A percentile compares a stretch with the other conserved stretches of the same genome.
These are phyloP conservation scores for Candida methanosorbosa DNA, from an alignment of 805 yeast species.

Conservation along the genomic window DNA sequence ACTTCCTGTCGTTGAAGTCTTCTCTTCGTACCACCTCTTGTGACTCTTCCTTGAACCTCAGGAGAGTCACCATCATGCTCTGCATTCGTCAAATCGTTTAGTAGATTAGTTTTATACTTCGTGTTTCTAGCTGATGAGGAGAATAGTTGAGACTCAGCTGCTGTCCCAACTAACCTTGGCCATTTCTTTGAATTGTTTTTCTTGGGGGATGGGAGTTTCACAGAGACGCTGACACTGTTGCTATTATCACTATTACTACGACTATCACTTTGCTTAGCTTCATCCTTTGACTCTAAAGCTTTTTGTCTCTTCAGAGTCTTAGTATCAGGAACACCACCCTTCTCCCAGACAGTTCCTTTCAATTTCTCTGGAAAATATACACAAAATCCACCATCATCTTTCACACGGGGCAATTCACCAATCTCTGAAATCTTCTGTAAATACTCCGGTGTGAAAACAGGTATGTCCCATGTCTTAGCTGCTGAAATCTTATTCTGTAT, in stretches of 20 bases:
- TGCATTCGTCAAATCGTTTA: no score
- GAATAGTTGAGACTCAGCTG: conserved; percentile 26
- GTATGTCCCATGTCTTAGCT: conserved; percentile 48
- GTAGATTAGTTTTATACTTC: no score
- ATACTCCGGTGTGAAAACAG: conserved; percentile 47
- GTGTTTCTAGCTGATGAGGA: background rate
- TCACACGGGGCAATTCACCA: conserved; percentile 30
- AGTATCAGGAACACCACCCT: background rate
- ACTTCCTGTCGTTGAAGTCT: no score
- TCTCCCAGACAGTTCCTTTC: background rate
- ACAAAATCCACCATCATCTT: conserved; percentile 47
- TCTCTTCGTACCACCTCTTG: no score
- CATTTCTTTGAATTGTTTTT: conserved; percentile 34
- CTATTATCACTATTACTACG: conserved; percentile 5
- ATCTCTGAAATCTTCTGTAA: conserved; percentile 41
- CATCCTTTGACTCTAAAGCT: background rate
- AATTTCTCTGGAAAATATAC: conserved; percentile 29
- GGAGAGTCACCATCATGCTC: no score
- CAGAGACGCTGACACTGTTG: background rate
- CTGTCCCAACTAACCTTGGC: conserved; percentile 40
- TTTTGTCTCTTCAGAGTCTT: background rate
- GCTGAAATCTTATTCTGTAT: conserved; percentile 42
- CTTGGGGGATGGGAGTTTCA: conserved; percentile 43
- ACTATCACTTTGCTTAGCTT: conserved; percentile 2
- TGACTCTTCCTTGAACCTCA: no score